Evolutionary conservation across 2,329 filamentous ascomycete genomes (phyloP).

Genomic region (Ophiosphaerella narmari): DNA sequence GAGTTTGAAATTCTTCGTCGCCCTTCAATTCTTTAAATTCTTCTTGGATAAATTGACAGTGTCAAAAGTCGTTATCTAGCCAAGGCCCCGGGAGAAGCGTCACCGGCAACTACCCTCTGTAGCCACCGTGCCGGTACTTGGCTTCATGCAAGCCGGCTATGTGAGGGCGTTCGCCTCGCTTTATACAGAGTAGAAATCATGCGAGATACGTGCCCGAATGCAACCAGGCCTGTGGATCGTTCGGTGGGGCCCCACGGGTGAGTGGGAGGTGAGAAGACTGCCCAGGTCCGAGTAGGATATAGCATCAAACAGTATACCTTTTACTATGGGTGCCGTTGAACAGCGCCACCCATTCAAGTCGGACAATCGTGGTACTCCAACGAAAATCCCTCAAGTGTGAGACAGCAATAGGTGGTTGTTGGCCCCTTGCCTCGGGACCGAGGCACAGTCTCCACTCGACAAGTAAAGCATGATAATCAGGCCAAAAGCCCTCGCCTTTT

Average conservation of each 20-base stretch:
- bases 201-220: constrained; percentile 1
- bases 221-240: constrained; percentile 1
- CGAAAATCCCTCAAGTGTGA: too few species aligned
- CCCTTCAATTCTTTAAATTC: constrained; percentile 1
- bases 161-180: constrained; percentile 4
- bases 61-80: not conserved
- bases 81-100: not conserved
- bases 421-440: constrained; percentile 13
- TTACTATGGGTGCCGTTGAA: too few species aligned
- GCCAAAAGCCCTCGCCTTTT: not conserved
- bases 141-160: constrained; percentile 5
- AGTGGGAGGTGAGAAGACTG: not conserved
- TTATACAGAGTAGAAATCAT: not conserved
- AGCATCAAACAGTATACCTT: constrained; percentile 9
- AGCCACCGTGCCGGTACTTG: constrained; percentile 2
- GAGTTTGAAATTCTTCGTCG: not conserved
- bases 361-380: too few species aligned
- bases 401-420: not conserved
- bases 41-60: constrained; percentile 5
- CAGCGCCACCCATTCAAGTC: too few species aligned
- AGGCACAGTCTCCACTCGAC: constrained; percentile 8
- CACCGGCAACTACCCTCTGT: not conserved
- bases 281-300: not conserved
- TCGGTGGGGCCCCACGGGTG: not conserved
- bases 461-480: not conserved